phyloP scores from a whole-genome alignment of 345 rosid genomes.

The Aquilaria malaccensis region DNA sequence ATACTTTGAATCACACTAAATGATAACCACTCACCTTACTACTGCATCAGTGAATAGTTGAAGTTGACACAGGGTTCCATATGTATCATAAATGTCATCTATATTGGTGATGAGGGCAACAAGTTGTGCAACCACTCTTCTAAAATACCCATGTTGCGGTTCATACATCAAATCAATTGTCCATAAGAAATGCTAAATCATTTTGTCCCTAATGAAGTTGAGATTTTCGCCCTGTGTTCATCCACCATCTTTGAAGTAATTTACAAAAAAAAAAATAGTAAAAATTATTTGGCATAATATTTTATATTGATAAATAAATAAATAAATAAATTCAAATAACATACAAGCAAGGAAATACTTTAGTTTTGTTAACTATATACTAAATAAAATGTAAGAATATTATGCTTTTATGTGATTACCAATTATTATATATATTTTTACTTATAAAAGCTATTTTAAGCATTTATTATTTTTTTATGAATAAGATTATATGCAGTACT shows the following conservation, averaged over 20 bases:
- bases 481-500: no score
- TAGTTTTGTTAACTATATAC: no score
- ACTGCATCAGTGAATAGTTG: slow-evolving; percentile 12
- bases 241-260: slow-evolving; percentile 2
- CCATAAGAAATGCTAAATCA: slow-evolving; percentile 5
- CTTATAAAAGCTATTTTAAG: no score
- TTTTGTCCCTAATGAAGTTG: slow-evolving; percentile 8
- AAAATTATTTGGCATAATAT: no score
- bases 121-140: slow-evolving; percentile 3
- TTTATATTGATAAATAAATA: no score
- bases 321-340: no score
- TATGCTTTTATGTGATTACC: no score
- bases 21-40: slow-evolving; percentile 1
- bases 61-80: slow-evolving; percentile 15
- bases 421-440: no score
- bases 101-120: slow-evolving; percentile 3
- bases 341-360: no score
- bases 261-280: not conserved
- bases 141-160: slow-evolving; percentile 9
- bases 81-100: slow-evolving; percentile 15
- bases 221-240: slow-evolving; percentile 1
- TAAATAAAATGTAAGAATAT: no score
- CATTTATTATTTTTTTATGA: no score
- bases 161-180: not conserved
- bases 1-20: no score